Evolutionary conservation across 768 basidiomycete genomes (phyloP), one percentile per base, ranked within the genome.

Genomic region (Termitomyces titanicus): DNA sequence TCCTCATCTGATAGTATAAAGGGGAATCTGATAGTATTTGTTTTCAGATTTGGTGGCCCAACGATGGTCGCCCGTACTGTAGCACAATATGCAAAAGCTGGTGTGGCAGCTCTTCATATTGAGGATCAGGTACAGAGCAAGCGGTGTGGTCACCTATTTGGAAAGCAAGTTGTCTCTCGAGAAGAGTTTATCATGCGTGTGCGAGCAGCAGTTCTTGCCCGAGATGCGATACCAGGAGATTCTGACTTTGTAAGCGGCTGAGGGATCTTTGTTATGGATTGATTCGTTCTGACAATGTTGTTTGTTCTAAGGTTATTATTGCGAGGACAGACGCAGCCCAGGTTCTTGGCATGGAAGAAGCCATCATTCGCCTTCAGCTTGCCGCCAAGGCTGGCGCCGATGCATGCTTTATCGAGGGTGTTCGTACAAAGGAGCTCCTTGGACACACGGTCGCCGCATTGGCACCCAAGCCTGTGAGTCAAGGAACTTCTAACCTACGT

Each of bases 51-150:
- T 58, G 88, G 88, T 59, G 88, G 88, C 17, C 83, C 87, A 1
- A 80, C 82, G 8, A 90, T 84, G 77, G 81, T 90, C 27, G 86
- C 86, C 11, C 86, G 88, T 35, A 90, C 88, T 3, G 84, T 91
- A 11, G 77, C 72, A 20, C 81, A 87, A 67, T 90, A 89, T 57
- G 79, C 72, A 5, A 78, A 79, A 44, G 81, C 85, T 15, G 88
- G 89, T 29, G 82, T 89, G n/a, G 89, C 88, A n/a, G 89, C 74
- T 4, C 76, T 88, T 63, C 88, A 91, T 66, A 89, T 91, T 37
- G 88, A 91, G 68, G 88, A 89, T 63, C 88, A 91, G 70, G 86
- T 89, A 1, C 89, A 89, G 66, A 89, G 86, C 1, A 90, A 90
- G 68, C 81, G 88, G 52, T 91, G 88, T 56, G 88, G 89, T 1